Percentiles rank a stretch among this genome's conserved stretches.
Evolutionary conservation across 2,329 filamentous ascomycete species (phyloP).

Genomic region (Teratosphaeria nubilosa): DNA sequence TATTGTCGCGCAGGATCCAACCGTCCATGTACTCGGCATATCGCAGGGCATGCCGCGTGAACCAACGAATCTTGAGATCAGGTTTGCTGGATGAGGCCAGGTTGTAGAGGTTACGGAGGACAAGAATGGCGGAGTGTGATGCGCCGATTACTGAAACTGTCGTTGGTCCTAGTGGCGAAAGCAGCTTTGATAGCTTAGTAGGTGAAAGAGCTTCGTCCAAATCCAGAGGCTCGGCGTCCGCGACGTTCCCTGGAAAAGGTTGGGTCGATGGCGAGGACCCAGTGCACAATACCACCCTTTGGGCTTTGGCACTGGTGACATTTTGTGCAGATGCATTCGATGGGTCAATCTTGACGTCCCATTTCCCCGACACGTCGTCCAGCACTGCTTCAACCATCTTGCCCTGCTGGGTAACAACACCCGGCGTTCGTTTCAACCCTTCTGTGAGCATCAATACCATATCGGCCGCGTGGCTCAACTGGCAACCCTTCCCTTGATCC

Average conservation of each 20-base stretch:
- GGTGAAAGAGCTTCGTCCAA: constrained; percentile 50
- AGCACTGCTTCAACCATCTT: constrained; percentile 31
- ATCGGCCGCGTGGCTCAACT: constrained; percentile 48
- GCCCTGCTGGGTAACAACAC: constrained; percentile 31
- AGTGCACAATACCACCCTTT: constrained; percentile 47
- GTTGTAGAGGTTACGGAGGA: constrained; percentile 50
- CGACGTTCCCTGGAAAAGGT: constrained; percentile 32
- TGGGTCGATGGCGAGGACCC: constrained; percentile 43
- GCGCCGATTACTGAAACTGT: constrained; percentile 51
- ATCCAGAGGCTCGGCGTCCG: constrained; percentile 35
- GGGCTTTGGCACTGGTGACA: constrained; percentile 22
- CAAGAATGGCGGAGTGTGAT: constrained; percentile 54
- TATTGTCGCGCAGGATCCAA: constrained; percentile 57
- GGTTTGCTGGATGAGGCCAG: constrained; percentile 44
- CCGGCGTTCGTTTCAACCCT: constrained; percentile 32
- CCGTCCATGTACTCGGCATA: constrained; percentile 54
- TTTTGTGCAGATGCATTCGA: not conserved
- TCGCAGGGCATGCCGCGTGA: constrained; percentile 48
- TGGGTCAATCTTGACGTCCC: constrained; percentile 27
- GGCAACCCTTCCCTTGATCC: constrained; percentile 48
- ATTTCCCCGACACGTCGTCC: constrained; percentile 26
- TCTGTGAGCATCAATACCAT: constrained; percentile 40
- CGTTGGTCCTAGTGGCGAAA: constrained; percentile 28
- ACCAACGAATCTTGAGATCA: constrained; percentile 49
- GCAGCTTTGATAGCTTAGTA: constrained; percentile 33